Conservation (phyloP, 1,284 basidiomycete species). For the Trichosporon sp. region DNA sequence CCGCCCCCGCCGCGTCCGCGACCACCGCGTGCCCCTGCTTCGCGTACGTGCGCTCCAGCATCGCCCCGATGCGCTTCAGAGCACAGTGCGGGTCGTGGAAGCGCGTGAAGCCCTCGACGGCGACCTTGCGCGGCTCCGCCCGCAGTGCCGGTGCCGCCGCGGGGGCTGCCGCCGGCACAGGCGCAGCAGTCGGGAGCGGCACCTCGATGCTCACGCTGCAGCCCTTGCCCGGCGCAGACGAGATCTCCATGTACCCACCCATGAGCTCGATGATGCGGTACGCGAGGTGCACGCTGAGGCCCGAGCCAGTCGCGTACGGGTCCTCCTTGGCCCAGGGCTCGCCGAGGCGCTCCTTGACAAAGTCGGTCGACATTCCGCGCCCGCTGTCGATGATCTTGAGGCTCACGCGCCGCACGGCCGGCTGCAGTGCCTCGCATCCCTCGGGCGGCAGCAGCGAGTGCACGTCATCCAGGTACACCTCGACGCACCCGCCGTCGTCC, state of each 20-base stretch:
- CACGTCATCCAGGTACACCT: conserved; percentile 42
- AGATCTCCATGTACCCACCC: conserved; percentile 45
- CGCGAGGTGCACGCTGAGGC: conserved; percentile 43
- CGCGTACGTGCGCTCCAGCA: conserved; percentile 30
- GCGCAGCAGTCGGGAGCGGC: conserved; percentile 25
- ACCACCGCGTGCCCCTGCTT: conserved; percentile 34
- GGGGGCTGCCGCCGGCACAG: too few species aligned
- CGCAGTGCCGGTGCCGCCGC: too few species aligned
- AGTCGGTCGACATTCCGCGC: conserved; percentile 40
- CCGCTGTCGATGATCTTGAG: conserved; percentile 41
- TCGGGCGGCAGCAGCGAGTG: conserved; percentile 33
- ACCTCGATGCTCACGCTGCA: conserved; percentile 43
- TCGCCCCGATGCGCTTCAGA: conserved; percentile 21
- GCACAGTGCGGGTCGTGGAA: conserved; percentile 5
- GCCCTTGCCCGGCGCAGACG: conserved; percentile 38
- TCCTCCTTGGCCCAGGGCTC: conserved; percentile 44
- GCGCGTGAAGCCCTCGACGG: conserved; percentile 32
- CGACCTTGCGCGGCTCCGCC: conserved; percentile 22
- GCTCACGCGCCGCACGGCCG: conserved; percentile 1
- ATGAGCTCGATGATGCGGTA: conserved; percentile 46
- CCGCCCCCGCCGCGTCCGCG: neutral
- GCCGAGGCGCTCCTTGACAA: conserved; percentile 35
- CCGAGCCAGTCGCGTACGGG: conserved; percentile 40
- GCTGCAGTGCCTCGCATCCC: conserved; percentile 38
- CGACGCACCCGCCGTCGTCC: conserved; percentile 40